Evolutionary conservation across 257 asterid species (phyloP).

Genomic region (Solanum sitiens): DNA sequence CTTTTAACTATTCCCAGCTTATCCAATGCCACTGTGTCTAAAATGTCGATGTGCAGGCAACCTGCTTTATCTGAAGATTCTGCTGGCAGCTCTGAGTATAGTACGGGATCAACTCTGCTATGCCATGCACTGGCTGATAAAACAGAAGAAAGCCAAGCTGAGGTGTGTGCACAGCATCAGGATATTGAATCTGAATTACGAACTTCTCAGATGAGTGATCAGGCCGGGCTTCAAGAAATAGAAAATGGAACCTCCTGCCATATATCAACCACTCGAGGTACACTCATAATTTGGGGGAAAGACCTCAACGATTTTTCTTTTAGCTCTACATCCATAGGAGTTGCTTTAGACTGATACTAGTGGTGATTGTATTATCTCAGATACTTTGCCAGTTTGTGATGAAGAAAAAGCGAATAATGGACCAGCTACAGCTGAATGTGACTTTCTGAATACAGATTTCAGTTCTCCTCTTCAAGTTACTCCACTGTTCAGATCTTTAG

Average conservation of each 20-base stretch:
- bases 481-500: constrained; percentile 85
- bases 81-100: constrained; percentile 74
- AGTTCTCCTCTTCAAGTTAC: constrained; percentile 81
- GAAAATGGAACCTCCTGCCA: constrained; percentile 27
- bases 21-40: constrained; percentile 14
- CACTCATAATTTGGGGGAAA: not conserved
- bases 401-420: constrained; percentile 18
- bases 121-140: constrained; percentile 27
- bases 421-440: constrained; percentile 16
- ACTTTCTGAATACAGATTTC: constrained; percentile 39
- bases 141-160: constrained; percentile 42
- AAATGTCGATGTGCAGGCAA: constrained; percentile 38
- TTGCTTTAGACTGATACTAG: not conserved
- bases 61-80: constrained; percentile 52
- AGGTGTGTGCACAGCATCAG: constrained; percentile 25
- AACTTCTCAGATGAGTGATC: constrained; percentile 30
- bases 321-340: not conserved
- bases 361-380: constrained; percentile 12
- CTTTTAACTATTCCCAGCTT: not conserved
- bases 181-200: constrained; percentile 28
- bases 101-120: constrained; percentile 67
- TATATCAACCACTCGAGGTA: constrained; percentile 39
- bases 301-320: not conserved
- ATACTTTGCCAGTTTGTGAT: constrained; percentile 23
- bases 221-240: constrained; percentile 20